These are phyloP conservation scores for Aspergillus bombycis DNA, from an alignment of 2,329 filamentous ascomycete genomes.

Conservation along the genomic window DNA sequence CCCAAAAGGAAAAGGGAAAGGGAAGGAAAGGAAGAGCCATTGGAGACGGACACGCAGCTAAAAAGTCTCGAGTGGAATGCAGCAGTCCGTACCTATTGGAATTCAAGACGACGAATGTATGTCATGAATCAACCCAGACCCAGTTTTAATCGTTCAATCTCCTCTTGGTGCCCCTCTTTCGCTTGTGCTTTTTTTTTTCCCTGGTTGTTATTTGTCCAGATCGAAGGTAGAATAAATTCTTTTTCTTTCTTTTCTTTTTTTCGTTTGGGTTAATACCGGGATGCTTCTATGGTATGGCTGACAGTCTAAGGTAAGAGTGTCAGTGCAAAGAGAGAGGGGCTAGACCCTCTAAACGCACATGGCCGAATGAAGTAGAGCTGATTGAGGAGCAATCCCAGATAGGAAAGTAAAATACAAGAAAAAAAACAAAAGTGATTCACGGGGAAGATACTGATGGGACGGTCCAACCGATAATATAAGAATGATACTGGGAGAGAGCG, in stretches of 20 bases:
- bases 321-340: constrained; percentile 15
- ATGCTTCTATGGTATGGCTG: background rate
- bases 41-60: background rate
- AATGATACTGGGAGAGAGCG: constrained; percentile 14
- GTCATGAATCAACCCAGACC: background rate
- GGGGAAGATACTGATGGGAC: background rate
- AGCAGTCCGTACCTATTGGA: constrained; percentile 3
- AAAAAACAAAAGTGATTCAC: constrained; percentile 9
- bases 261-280: background rate
- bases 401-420: constrained; percentile 3
- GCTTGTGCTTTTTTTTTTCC: background rate
- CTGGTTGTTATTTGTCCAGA: background rate
- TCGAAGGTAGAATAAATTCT: background rate
- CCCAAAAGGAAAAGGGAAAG: background rate
- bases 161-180: constrained; percentile 7
- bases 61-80: constrained; percentile 1
- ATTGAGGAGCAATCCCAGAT: background rate
- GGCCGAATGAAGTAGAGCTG: constrained; percentile 24
- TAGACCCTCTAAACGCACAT: constrained; percentile 39
- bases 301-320: background rate
- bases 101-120: background rate
- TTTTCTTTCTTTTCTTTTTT: background rate
- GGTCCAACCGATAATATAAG: background rate
- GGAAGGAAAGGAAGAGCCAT: background rate
- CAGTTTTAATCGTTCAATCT: background rate